phyloP scores from a whole-genome alignment of 176 grass and related monocot genomes.

The Saccharum officinarum region DNA sequence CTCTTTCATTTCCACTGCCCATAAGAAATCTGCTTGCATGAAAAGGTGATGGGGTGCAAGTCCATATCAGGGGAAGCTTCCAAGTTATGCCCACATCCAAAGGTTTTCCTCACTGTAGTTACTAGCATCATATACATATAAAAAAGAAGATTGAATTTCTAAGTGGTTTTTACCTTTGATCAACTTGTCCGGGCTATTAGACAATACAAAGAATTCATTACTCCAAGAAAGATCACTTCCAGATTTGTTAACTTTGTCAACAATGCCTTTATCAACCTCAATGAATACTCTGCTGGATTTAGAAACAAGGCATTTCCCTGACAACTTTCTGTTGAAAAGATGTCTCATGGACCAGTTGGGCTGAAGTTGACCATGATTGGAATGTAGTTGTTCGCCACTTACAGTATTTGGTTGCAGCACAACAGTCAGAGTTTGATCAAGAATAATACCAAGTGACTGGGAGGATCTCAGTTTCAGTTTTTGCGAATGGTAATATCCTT shows the following conservation, averaged over 20 bases:
- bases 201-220: constrained; percentile 62
- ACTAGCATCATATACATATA: constrained; percentile 75
- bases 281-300: constrained; percentile 80
- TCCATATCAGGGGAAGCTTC: constrained; percentile 74
- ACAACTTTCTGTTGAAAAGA: constrained; percentile 79
- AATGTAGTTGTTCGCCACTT: constrained; percentile 33
- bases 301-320: constrained; percentile 71
- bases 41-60: constrained; percentile 64
- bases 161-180: constrained; percentile 50
- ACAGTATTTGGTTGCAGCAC: constrained; percentile 59
- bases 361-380: constrained; percentile 47
- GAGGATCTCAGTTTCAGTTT: constrained; percentile 69
- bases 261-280: constrained; percentile 68
- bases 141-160: constrained; percentile 40
- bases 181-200: constrained; percentile 54
- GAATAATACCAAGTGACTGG: constrained; percentile 60
- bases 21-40: constrained; percentile 91
- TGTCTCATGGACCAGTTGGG: constrained; percentile 82
- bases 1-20: constrained; percentile 97
- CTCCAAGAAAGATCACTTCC: constrained; percentile 50
- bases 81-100: constrained; percentile 85
- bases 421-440: constrained; percentile 84
- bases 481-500: constrained; percentile 94
- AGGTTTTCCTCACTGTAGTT: constrained; percentile 62
- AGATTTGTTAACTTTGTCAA: constrained; percentile 39